Evolutionary conservation across 1,284 basidiomycete genomes (phyloP), one percentile per base, ranked within the genome.

Genomic region (Xanthoconium separans): DNA sequence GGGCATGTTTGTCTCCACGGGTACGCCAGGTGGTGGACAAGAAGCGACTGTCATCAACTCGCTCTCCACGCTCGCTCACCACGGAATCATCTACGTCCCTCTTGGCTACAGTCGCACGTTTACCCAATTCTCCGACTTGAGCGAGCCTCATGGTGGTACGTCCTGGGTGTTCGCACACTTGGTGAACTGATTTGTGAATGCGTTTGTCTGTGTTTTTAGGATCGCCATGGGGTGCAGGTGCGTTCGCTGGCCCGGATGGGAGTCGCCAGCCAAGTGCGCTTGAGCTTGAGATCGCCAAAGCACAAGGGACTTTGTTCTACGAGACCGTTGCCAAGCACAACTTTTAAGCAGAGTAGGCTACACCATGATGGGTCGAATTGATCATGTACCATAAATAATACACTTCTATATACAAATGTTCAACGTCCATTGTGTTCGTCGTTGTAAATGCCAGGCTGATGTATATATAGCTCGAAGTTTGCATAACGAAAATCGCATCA

Each of bases 21-120:
- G 68, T 7, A 64, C 68, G 8, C 73, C 65, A 16, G 77, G 73
- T 22, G 75, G 76, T 29, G 75, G 76, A 18, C 75, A 77, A 30
- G 76, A 77, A 57, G 65, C 75, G 2, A 84, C 83, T 42, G 66
- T 73, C 48, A 56, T 78, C 43, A 77, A 70, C 56, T 72, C 77
- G 44, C 55, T 83, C 43, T 81, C 82, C 16, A 83, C 80, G 60
- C 73, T 83, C 54, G 66, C 71, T 13, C 82, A 84, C 67, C 81
- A 82, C 55, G 80, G 79, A 13, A 74, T 80, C 50, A 65, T 71
- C 58, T 82, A 70, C 63, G 78, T 81, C 10, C 80, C 81, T 15
- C 72, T 81, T 51, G 81, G 80, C 11, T 84, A 79, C 73, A 68
- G 65, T 36, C 58, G 72, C 54, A 55, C 68, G 0, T 70, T 70